A percentile compares a stretch with the other conserved stretches of the same genome.
Evolutionary conservation across 2,329 filamentous ascomycete genomes (phyloP).

Genomic region (Aspergillus sp.): DNA sequence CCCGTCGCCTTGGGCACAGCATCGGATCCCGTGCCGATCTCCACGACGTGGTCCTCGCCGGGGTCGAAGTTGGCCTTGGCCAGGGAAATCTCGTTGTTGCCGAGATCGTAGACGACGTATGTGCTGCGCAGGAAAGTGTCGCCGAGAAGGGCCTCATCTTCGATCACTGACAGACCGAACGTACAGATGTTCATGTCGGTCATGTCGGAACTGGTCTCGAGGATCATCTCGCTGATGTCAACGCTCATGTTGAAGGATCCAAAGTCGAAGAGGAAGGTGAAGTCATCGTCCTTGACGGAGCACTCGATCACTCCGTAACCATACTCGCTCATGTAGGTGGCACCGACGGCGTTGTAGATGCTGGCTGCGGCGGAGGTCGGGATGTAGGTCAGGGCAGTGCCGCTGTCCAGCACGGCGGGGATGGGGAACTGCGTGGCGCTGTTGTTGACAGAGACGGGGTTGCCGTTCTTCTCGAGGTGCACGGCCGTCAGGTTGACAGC

Average conservation of each 20-base stretch:
- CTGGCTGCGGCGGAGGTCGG: constrained; percentile 53
- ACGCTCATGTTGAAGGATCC: constrained; percentile 56
- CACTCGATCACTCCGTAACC: constrained; percentile 58
- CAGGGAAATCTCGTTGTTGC: constrained; percentile 70
- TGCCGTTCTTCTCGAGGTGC: constrained; percentile 31
- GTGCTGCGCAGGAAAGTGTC: constrained; percentile 75
- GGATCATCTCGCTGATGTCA: constrained; percentile 61
- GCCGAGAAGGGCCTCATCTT: constrained; percentile 62
- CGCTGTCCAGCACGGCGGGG: constrained; percentile 70
- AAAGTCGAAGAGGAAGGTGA: constrained; percentile 58
- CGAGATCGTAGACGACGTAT: constrained; percentile 74
- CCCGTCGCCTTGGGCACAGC: constrained; percentile 54
- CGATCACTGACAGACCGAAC: constrained; percentile 62
- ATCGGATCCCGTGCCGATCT: constrained; percentile 52
- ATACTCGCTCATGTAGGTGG: constrained; percentile 53
- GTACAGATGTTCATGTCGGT: constrained; percentile 57
- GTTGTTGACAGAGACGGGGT: constrained; percentile 17
- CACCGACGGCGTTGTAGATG: constrained; percentile 60
- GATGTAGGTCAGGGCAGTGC: constrained; percentile 68
- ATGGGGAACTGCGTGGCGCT: constrained; percentile 43
- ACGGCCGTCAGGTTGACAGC: constrained; percentile 66
- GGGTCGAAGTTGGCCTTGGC: constrained; percentile 68
- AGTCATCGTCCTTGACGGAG: constrained; percentile 46
- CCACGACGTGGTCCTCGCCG: constrained; percentile 50
- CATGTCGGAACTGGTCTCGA: constrained; percentile 46